These are phyloP conservation scores for Aspergillus sclerotiicarbonarius DNA, from an alignment of 495 filamentous ascomycete genomes.

Conservation along the genomic window DNA sequence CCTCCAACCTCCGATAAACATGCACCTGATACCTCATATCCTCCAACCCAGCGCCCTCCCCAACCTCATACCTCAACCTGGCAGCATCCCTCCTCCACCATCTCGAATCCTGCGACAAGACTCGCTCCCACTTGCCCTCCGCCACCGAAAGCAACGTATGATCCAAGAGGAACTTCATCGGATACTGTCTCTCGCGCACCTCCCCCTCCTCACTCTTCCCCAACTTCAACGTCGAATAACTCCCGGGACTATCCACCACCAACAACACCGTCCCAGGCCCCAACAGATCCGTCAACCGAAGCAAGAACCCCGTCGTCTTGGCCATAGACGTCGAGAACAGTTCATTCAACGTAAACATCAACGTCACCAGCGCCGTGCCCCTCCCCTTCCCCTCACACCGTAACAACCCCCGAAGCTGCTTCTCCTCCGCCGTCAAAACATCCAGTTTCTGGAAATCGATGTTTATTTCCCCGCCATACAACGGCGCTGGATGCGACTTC, in stretches of 20 bases:
- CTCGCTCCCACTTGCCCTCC: constrained; percentile 63
- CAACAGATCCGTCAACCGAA: constrained; percentile 56
- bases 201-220: constrained; percentile 36
- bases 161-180: constrained; percentile 92
- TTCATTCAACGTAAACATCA: constrained; percentile 97
- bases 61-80: constrained; percentile 73
- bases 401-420: constrained; percentile 40
- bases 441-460: constrained; percentile 60
- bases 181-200: constrained; percentile 66
- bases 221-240: constrained; percentile 77
- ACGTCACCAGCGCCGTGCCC: constrained; percentile 60
- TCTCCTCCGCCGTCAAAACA: constrained; percentile 51
- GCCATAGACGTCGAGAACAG: constrained; percentile 76
- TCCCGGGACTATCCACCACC: constrained; percentile 89
- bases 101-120: constrained; percentile 67
- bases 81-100: constrained; percentile 76
- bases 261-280: constrained; percentile 65
- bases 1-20: constrained; percentile 56
- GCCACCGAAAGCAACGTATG: constrained; percentile 64
- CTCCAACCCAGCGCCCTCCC: constrained; percentile 61
- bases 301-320: constrained; percentile 71
- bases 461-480: constrained; percentile 14
- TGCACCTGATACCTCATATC: constrained; percentile 94
- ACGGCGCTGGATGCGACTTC: constrained; percentile 53
- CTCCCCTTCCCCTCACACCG: constrained; percentile 1